Base-by-base conservation (phyloP, 1,284 basidiomycete genomes). In the Lentinus polychrous region DNA sequence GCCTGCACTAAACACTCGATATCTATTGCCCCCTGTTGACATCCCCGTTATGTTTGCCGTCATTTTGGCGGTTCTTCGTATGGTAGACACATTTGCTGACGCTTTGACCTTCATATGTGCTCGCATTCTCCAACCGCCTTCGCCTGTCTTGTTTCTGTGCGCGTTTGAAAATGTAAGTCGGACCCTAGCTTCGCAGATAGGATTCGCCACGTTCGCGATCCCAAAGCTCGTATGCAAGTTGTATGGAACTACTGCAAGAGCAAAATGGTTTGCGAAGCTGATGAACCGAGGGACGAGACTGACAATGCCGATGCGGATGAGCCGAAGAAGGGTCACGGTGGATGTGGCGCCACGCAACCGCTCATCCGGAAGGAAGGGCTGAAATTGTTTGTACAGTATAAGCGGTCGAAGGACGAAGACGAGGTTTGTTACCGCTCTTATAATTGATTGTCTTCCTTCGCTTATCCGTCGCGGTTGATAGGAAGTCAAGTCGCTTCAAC, bases 301-400 rank as follows among this genome's bases (percentile, higher is more conserved):
- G 86, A 81, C 18, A 84, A 83, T 18, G 72, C 68, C n/a, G 88
- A 91, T 23, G 75, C 68, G 38, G 86, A 86, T 39, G 85, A 86
- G 54, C 68, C 75, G 40, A 90, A 88, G 73, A 86, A 82, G 59
- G 90, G 91, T 0, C 96, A 99, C 56, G 94, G 94, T 34, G 96
- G 96, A 32, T 99, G 96, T 68, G 96, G 96, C 43, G 91, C 94
- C 59, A 66, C 79, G 10, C 96, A 99, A 68, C 96, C 96, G 2
- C 74, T 81, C 49, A 83, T 98, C 60, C 75, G 96, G 55, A 97
- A 95, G 67, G 95, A 99, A 66, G 96, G 92, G 6, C 68, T 99
- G 53, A 98, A 98, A 71, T 74, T 99, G 32, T 95, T 94, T 62
- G 81, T 93, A n/a, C 91, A 95, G 57, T 96, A 95, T 76, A 96